These are phyloP conservation scores for Magnusiomyces paraingens DNA, from an alignment of 1,139 yeast genomes.

Conservation along the genomic window DNA sequence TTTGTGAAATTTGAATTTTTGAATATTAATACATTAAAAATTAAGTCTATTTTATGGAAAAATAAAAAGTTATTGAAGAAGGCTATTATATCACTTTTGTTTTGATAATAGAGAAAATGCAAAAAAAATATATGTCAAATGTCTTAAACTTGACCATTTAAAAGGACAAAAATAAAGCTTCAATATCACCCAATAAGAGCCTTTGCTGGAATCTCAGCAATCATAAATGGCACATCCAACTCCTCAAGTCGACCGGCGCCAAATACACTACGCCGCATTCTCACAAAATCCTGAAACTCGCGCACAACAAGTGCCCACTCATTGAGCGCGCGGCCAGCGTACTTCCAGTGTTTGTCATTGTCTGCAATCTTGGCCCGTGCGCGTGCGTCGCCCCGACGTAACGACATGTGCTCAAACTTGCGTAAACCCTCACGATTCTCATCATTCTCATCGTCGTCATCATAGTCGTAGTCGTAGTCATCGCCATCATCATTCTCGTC, in stretches of 20 bases:
- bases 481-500: not conserved
- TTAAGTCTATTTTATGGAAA: not conserved
- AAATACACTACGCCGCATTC: slow-evolving; percentile 25
- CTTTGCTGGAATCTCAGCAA: slow-evolving; percentile 35
- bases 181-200: slow-evolving; percentile 7
- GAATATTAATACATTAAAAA: not conserved
- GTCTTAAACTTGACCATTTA: too few relatives aligned
- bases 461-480: too few relatives aligned
- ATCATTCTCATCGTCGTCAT: not conserved
- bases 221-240: slow-evolving; percentile 39
- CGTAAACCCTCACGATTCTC: not conserved
- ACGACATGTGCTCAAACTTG: not conserved
- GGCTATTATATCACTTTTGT: too few relatives aligned
- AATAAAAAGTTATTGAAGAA: not conserved
- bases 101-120: too few relatives aligned
- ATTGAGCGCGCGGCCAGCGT: slow-evolving; percentile 57
- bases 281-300: slow-evolving; percentile 54
- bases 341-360: slow-evolving; percentile 32
- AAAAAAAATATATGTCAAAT: too few relatives aligned
- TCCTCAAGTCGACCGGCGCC: slow-evolving; percentile 30
- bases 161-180: too few relatives aligned
- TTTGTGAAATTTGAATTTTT: slow-evolving; percentile 1
- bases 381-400: not conserved
- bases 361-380: slow-evolving; percentile 11
- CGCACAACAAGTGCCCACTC: slow-evolving; percentile 55